Conservation (phyloP, 2,329 filamentous ascomycete species). For the Colletotrichum cuscutae region DNA sequence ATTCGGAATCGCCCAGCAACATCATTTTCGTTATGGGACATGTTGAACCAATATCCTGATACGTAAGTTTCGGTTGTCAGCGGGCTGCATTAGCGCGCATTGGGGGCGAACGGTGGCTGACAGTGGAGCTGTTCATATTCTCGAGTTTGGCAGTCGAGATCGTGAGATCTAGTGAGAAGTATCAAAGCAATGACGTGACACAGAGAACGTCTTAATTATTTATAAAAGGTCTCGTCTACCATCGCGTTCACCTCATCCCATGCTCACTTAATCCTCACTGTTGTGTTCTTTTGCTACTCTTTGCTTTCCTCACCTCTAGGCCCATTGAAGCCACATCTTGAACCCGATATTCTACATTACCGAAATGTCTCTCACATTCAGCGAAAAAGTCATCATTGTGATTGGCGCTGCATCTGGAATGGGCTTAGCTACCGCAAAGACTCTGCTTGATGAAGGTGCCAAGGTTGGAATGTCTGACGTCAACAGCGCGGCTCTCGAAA, state of each 20-base stretch:
- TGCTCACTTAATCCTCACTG: too few relatives aligned
- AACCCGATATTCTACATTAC: too few relatives aligned
- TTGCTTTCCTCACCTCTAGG: too few relatives aligned
- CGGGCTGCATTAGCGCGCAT: conserved; percentile 7
- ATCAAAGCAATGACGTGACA: too few relatives aligned
- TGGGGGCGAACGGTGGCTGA: neutral
- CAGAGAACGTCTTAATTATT: too few relatives aligned
- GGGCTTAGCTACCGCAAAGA: conserved; percentile 13
- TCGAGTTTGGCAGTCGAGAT: too few relatives aligned
- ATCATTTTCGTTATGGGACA: too few relatives aligned
- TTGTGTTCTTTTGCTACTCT: too few relatives aligned
- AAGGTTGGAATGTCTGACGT: conserved; percentile 15
- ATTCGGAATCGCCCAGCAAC: too few relatives aligned
- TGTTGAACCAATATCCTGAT: rapidly evolving
- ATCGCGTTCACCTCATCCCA: too few relatives aligned
- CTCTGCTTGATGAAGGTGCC: conserved; percentile 16
- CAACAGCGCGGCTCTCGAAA: conserved; percentile 1
- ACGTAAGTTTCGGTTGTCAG: neutral
- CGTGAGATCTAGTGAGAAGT: neutral
- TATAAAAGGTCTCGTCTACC: too few relatives aligned
- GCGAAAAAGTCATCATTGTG: conserved; percentile 5
- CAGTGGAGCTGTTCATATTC: neutral
- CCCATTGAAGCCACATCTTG: too few relatives aligned
- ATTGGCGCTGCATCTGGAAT: conserved; percentile 21
- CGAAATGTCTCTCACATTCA: neutral